Base-by-base conservation (phyloP, 1,284 basidiomycete genomes). In the Meira nashicola region DNA sequence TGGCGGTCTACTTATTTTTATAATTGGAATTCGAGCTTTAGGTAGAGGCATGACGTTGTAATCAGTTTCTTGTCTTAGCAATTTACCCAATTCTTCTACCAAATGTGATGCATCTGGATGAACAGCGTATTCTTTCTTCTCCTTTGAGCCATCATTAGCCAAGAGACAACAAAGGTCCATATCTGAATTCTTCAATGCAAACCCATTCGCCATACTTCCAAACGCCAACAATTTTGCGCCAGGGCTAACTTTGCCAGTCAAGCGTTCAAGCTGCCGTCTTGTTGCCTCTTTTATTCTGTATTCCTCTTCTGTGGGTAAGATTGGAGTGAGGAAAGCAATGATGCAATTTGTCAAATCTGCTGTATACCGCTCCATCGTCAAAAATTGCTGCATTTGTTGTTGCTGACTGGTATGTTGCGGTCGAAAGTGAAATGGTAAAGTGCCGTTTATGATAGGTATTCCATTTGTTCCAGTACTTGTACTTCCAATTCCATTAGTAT, bases 151-250 rank as follows among this genome's bases (percentile, higher is more conserved):
- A 39, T 56, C 43, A 17, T 62, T 68, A 41, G 59, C 59, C 41
- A 95, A 89, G 73, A 98, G 83, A 79, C 93, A 96, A 78, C 94
- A 96, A 46, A 98, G 82, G 80, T 98, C 94, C 94, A 98, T 97
- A 80, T 97, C 94, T 92, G 91, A 96, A 81, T 96, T 94, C 68
- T 90, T 84, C 73, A 96, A 84, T 73, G 90, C 92, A 81, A 92
- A 94, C 74, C 88, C 92, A 79, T 91, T 96, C 52, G 88, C 93
- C 68, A 90, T 95, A 57, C 74, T 77, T 25, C 94, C 94, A 79
- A 98, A 98, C 53, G 91, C 92, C 68, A 95, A 81, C 70, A 98
- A 82, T 64, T 90, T 87, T 67, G 90, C 90, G 67, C 91, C 86
- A 44, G 92, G 92, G 79, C 93, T 90, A 79, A 98, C 90, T 58